Evolutionary conservation across 2,329 filamentous ascomycete species (phyloP), one percentile per base, ranked within the genome.

Genomic region (Aspergillus luchuensis): DNA sequence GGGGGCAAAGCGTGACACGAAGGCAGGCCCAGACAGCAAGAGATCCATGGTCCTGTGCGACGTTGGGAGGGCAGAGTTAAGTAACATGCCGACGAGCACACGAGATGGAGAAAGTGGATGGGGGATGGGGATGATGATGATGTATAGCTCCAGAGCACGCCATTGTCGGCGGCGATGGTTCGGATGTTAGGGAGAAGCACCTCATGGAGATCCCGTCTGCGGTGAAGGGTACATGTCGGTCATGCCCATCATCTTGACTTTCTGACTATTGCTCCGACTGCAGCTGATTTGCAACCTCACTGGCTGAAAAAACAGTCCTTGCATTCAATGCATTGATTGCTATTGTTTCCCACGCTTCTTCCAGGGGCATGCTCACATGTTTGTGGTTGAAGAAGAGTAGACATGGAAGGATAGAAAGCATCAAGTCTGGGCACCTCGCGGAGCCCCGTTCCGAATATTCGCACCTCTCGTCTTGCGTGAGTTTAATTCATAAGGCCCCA

Each of bases 151-250:
- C 52, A 58, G 57, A 66, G 66, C 66, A 67, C 66, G 64, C 66
- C 58, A 67, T 67, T 64, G 52, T 49, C 49, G 51, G 61, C 55
- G 59, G 50, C 5, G 51, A 67, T 67, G 66, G 63, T 63, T 66
- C 64, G 63, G 25, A 47, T 28, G 39, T 47, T 47, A 43, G 43
- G 41, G 53, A 41, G 33, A 17, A 33, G 30, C 53, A 30, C 39
- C 52, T 55, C 38, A 43, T 8, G 53, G 41, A 45, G 41, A 45
- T 45, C 41, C 41, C 41, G 41, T 45, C 41, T 45, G 41, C 41
- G 41, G 41, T 21, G 10, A 23, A 45, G 41, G 41, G 41, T 15
- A 45, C 17, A 11, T 5, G 8, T 45, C 10, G 17, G 5, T 21
- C 33, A 36, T 36, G 33, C 33, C 5, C 33, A 36, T 36, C 33